Base-by-base conservation (phyloP, 2,329 filamentous ascomycete species). In the Graphilbum fragrans region DNA sequence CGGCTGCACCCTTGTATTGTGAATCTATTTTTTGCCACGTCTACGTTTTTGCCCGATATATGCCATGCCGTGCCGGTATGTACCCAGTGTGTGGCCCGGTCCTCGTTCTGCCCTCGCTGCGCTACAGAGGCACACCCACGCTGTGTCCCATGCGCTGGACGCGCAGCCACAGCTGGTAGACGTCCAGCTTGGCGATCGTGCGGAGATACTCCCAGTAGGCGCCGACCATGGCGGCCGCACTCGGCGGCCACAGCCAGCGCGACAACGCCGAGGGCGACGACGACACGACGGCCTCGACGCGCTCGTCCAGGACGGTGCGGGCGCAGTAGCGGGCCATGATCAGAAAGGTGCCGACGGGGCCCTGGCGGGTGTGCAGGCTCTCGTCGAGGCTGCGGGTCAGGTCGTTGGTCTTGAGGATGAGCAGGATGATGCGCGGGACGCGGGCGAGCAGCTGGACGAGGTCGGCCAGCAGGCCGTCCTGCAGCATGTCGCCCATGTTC, bases 341-440 rank as follows among this genome's bases (percentile, higher is more conserved):
- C 54, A 83, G 63, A 52, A 83, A 83, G 14, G 65, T 72, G 37
- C 77, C 69, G 48, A 80, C 70, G 3, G 78, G 77, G 0, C 79
- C 79, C 47, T 75, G 72, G 7, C 74, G 70, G 1, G 85, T 92
- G 42, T 88, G 82, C 31, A 93, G 67, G 55, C 82, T 88, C 66
- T 98, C 92, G 57, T 98, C 92, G 17, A 98, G 72, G 52, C 82
- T 92, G 49, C 92, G 79, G 16, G 92, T 98, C 32, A 98, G 67
- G 62, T 98, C 92, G 58, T 98, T 98, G 3, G 92, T 98, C 65
- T 98, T 98, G 47, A 98, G 71, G 50, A 98, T 96, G 22, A 98
- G 69, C 12, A 98, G 70, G 41, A 98, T 94, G 49, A 98, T 86
- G 35, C 87, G 71, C 1, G 92, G 92, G 7, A 98, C 88, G 52